Conservation (phyloP, 257 asterid genomes). For the Solanum gandarillasii region DNA sequence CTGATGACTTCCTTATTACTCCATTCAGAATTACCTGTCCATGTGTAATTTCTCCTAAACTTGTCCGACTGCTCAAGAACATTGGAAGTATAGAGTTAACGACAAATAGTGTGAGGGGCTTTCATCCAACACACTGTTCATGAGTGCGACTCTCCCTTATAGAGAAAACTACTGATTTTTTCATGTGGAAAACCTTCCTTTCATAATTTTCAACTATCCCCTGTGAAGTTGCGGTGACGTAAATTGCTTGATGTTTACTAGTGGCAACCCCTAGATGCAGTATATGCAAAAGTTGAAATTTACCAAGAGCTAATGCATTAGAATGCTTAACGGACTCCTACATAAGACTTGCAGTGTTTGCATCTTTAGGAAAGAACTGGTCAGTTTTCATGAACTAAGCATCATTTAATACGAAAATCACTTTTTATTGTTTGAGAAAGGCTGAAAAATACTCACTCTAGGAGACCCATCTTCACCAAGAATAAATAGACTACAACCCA, state of each 20-base stretch:
- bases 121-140: background rate
- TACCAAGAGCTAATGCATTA: background rate
- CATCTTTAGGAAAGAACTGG: background rate
- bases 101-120: background rate
- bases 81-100: background rate
- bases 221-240: background rate
- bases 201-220: background rate
- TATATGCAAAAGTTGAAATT: background rate
- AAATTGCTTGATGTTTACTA: background rate
- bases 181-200: background rate
- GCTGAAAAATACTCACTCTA: background rate
- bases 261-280: background rate
- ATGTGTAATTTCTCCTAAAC: background rate
- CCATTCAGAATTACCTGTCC: background rate
- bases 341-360: background rate
- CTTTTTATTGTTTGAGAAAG: background rate
- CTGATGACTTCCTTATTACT: background rate
- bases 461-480: slow-evolving; percentile 60
- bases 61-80: background rate
- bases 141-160: background rate
- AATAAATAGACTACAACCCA: slow-evolving; percentile 85
- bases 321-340: background rate
- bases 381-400: background rate
- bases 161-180: background rate
- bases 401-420: background rate